These are phyloP conservation scores for Physcomitrellopsis africana DNA, from an alignment of 225 moss, liverwort and hornwort species.

Conservation along the genomic window DNA sequence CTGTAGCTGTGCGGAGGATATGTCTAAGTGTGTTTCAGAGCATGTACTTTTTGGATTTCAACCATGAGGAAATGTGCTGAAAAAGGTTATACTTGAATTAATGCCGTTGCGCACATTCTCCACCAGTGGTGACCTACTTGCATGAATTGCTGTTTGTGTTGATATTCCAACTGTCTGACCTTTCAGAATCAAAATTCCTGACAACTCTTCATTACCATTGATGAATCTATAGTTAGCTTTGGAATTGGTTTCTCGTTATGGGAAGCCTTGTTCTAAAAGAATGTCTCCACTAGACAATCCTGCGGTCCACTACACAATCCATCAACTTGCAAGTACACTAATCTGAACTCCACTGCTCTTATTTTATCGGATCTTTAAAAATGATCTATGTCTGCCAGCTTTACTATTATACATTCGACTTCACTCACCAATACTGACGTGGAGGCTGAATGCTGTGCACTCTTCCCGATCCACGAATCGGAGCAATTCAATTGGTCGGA, in stretches of 20 bases:
- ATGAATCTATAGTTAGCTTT: slow-evolving; percentile 13
- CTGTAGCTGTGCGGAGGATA: background rate
- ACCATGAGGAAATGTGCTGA: too few species aligned
- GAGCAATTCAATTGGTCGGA: too few species aligned
- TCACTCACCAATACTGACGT: slow-evolving; percentile 14
- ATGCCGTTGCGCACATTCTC: too few species aligned
- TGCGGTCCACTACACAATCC: background rate
- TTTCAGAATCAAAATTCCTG: background rate
- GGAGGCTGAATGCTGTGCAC: background rate
- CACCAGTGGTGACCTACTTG: too few species aligned
- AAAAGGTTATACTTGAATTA: too few species aligned
- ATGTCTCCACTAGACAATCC: slow-evolving; percentile 21
- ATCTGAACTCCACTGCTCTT: slow-evolving; percentile 29
- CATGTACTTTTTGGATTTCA: background rate
- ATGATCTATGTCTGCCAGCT: slow-evolving; percentile 37
- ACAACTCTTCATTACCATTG: slow-evolving; percentile 24
- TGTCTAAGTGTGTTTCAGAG: slow-evolving; percentile 29
- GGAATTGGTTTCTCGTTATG: slow-evolving; percentile 18
- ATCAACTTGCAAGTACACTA: slow-evolving; percentile 24
- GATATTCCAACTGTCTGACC: too few species aligned
- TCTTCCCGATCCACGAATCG: too few species aligned
- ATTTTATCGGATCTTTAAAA: slow-evolving; percentile 24
- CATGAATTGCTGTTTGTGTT: too few species aligned
- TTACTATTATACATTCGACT: slow-evolving; percentile 42
- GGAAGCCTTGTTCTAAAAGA: slow-evolving; percentile 43